Evolutionary conservation across 139 green algal species (phyloP), one percentile per base, ranked within the genome.

Genomic region (Picochlorum costavermella): DNA sequence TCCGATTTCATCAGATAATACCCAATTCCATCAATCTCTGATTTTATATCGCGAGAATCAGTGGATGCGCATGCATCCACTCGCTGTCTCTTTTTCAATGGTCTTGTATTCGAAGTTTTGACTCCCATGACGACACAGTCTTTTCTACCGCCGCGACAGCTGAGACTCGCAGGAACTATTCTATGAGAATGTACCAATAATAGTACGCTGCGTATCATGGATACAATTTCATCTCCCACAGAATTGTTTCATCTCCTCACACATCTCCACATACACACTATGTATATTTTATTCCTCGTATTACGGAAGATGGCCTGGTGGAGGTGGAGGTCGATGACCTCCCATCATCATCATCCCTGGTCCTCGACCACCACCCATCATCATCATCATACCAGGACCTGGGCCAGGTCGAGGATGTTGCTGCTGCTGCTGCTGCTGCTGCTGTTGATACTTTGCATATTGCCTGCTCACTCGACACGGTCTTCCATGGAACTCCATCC

Each of bases 1-100:
- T 91, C 84, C 20, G 50, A 73, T 72, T 90, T 85, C 59, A 86
- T 64, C 40, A 72, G 30, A 44, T 45, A 66, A 20, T 59, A 66
- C 14, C 33, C 13, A n/a, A 3, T 44, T 6, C 2, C 36, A 50
- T 53, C 46, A 20, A 20, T 23, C 20, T 53, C 20, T 53, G 16
- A 23, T 53, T 53, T 23, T 28, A 9, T 23, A 53, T 12, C 5
- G 20, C 20, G 17, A 5, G 16, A 28, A 53, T 53, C n/a, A 51
- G 14, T 20, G 45, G 17, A 20, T 25, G 14, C 17, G 45, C 45
- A 25, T 17, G 45, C 45, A 25, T 17, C 45, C 6, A 23, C 14
- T 10, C n/a, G 4, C 46, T 2, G 46, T 23, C 16, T 53, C 17
- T 53, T 53, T 23, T 6, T 2, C 8, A 9, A 4, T 0, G 33